Conservation (phyloP, 805 yeast species). For the Phaffomyces opuntiae region DNA sequence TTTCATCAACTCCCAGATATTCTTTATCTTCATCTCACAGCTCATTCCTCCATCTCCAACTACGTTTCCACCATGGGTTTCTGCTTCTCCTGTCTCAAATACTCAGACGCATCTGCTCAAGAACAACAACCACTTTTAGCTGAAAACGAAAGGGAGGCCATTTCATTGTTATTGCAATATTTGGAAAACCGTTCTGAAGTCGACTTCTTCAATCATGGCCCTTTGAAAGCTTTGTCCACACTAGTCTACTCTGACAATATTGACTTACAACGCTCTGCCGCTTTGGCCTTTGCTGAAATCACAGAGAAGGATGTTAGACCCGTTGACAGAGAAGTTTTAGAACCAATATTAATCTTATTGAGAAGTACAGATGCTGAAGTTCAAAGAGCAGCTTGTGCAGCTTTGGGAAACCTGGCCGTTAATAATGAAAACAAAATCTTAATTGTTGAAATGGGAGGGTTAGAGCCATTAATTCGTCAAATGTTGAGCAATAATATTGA, state of each 20-base stretch:
- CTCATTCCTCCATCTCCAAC: too few species aligned
- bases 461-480: slow-evolving; percentile 92
- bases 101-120: neutral
- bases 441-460: slow-evolving; percentile 97
- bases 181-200: slow-evolving; percentile 82
- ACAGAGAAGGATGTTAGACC: slow-evolving; percentile 93
- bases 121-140: slow-evolving; percentile 78
- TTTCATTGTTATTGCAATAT: slow-evolving; percentile 79
- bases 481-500: slow-evolving; percentile 97
- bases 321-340: slow-evolving; percentile 85
- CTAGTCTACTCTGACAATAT: slow-evolving; percentile 91
- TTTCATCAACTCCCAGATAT: too few species aligned
- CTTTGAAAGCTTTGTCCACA: slow-evolving; percentile 82
- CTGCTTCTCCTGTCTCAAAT: slow-evolving; percentile 39
- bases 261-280: slow-evolving; percentile 94
- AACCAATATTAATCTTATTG: slow-evolving; percentile 82
- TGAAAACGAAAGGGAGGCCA: slow-evolving; percentile 95
- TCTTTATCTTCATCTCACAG: too few species aligned
- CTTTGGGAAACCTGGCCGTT: slow-evolving; percentile 96
- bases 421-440: slow-evolving; percentile 89
- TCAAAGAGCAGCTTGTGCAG: slow-evolving; percentile 98
- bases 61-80: slow-evolving; percentile 35
- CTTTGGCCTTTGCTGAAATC: slow-evolving; percentile 96
- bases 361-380: slow-evolving; percentile 90
- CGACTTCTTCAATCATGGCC: slow-evolving; percentile 83